Evolutionary conservation across 2,329 filamentous ascomycete genomes (phyloP), one percentile per base, ranked within the genome.

Genomic region (Lachnellula cervina): DNA sequence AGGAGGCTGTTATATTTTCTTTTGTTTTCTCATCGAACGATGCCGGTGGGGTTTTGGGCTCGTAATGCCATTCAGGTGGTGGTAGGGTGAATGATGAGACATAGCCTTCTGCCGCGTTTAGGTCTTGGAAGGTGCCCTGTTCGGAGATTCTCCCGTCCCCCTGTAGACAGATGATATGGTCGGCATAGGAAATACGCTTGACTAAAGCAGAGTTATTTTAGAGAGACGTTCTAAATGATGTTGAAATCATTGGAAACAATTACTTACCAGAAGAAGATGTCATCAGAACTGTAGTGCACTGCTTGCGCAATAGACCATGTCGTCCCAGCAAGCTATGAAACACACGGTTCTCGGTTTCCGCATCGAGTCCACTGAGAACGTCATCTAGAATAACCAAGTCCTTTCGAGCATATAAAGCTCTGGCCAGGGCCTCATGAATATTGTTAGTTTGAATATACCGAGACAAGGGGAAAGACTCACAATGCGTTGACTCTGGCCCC

Each of bases 101-200:
- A 50, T 73, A 73, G 6, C 70, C 68, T 34, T 68, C 67, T 19
- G 64, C 58, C 0, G 51, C 52, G 49, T 68, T 68, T 25, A 74
- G 60, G 16, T 68, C 63, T 17, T 70, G 64, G 46, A 71, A 72
- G 13, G 55, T 58, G 8, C 72, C 72, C 61, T 73, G 70, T 55
- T 73, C 70, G 2, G 59, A 53, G 11, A 73, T 68, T 28, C 49
- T 64, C 21, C 72, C 72, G 21, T 68, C 60, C 16, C 56, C 61
- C 37, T 63, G 59, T 8, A 74, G 66, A 16, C 66, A 67, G 25
- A 74, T 64, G 23, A 74, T 67, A 37, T 73, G 68, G 58, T 74
- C 71, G 23, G 68, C 70, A 49, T 71, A 69, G 11, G 68, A 66
- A 2, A 73, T 17, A 34, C 59, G 46, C 51, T 56, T 49, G 51